Evolutionary conservation across 2,329 filamentous ascomycete species (phyloP), one percentile per base, ranked within the genome.

Genomic region (Trichoderma endophyticum): DNA sequence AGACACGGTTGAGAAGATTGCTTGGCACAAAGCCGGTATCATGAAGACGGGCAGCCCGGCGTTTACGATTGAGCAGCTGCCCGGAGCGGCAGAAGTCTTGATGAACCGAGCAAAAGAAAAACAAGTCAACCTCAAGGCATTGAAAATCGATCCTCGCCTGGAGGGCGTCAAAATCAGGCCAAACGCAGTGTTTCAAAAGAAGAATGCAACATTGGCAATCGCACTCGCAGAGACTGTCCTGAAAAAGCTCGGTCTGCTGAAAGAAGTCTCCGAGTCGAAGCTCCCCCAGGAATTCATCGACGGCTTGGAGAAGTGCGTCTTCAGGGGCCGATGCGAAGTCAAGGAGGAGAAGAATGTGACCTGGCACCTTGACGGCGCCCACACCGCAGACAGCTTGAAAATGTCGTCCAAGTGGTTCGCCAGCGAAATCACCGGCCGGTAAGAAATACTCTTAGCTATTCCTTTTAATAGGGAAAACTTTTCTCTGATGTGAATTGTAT

Each of bases 321-420:
- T 94, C 84, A 88, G 94, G 54, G 96, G 95, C 4, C 88, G 96
- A 60, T 98, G 95, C 78, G 89, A 91, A 75, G 82, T 86, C 54
- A 89, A 87, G 76, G 75, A 81, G 4, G 87, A 89, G 73, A 84
- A 84, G 3, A 77, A 78, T 2, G 84, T 97, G 6, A 86, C 86
- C 18, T 99, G 95, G 95, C 92, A 95, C 78, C 88, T 99, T 24
- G 96, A 99, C 78, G 95, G 96, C 9, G 96, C 94, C 3, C 96
- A 99, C 81, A 99, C 95, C 0, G 86, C 92, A 4, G 95, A 98
- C 79, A 98, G 94, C 79, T 91, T 99, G 70, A 89, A 92, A 74
- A 88, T 93, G 75, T 93, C 94, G 5, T 91, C 91, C 0, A 88
- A 88, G 73, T 98, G 95, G 95, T 98, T 97, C 78, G 88, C 89